These are phyloP conservation scores for Boletus vermiculosoides DNA, from an alignment of 768 basidiomycete genomes.

Conservation along the genomic window DNA sequence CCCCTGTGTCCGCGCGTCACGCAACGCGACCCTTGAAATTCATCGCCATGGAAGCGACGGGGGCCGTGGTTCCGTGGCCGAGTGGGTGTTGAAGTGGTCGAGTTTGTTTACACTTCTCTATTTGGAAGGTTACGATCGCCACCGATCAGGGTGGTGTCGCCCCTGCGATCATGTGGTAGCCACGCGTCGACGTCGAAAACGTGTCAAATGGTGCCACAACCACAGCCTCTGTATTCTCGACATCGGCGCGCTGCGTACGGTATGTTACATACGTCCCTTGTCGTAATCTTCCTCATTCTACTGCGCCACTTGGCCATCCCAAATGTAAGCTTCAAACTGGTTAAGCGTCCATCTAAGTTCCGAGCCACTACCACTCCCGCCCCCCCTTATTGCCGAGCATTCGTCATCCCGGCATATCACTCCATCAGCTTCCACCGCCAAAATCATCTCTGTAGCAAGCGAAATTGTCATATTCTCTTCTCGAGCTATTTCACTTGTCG, in stretches of 20 bases:
- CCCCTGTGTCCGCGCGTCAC: constrained; percentile 8
- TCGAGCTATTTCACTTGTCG: constrained; percentile 67
- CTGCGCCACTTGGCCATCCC: constrained; percentile 59
- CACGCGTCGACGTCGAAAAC: constrained; percentile 30
- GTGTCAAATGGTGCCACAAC: constrained; percentile 10
- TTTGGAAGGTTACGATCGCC: constrained; percentile 19
- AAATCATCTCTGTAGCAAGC: constrained; percentile 76
- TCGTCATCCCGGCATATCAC: constrained; percentile 76
- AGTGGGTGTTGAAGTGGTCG: not conserved
- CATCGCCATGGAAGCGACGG: constrained; percentile 23
- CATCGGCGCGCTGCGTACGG: constrained; percentile 3
- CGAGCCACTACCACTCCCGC: constrained; percentile 46
- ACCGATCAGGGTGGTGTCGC: constrained; percentile 19
- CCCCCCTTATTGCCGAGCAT: constrained; percentile 34
- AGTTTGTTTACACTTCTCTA: not conserved
- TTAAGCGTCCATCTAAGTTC: constrained; percentile 77
- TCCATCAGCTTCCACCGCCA: constrained; percentile 67
- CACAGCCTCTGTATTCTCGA: constrained; percentile 19
- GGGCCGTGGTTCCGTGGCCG: constrained; percentile 19
- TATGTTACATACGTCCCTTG: constrained; percentile 2
- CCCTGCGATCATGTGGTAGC: not conserved
- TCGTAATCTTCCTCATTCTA: constrained; percentile 3
- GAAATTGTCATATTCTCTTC: constrained; percentile 72
- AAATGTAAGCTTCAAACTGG: constrained; percentile 61
- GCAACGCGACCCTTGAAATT: constrained; percentile 16